Percentiles rank a stretch among this genome's conserved stretches.
Conservation (phyloP, 768 basidiomycete species). For the Mycena belliarum region DNA sequence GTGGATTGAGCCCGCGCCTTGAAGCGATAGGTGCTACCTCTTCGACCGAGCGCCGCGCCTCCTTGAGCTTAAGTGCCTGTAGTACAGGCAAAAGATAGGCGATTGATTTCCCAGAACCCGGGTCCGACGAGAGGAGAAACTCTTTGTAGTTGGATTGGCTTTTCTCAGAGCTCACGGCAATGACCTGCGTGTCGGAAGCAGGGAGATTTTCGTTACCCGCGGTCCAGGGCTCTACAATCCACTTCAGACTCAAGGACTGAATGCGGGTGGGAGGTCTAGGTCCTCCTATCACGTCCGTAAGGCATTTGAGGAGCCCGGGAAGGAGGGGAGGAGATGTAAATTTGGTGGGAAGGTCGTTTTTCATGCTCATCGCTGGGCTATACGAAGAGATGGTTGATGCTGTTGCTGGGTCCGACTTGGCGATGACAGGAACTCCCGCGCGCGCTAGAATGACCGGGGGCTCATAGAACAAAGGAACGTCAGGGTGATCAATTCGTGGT, state of each 20-base stretch:
- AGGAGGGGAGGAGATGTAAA: slow-evolving; percentile 75
- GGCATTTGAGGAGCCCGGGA: slow-evolving; percentile 58
- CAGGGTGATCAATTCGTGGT: background rate
- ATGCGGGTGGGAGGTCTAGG: slow-evolving; percentile 67
- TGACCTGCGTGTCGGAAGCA: background rate
- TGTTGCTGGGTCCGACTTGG: slow-evolving; percentile 15
- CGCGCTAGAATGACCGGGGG: background rate
- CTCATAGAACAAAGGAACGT: slow-evolving; percentile 3
- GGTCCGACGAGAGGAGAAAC: slow-evolving; percentile 82
- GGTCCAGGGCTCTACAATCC: slow-evolving; percentile 45
- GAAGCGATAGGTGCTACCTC: slow-evolving; percentile 13
- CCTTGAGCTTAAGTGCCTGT: slow-evolving; percentile 63
- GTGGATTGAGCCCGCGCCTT: slow-evolving; percentile 54
- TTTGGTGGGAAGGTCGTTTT: slow-evolving; percentile 31
- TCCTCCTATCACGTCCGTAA: slow-evolving; percentile 62
- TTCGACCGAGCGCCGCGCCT: slow-evolving; percentile 7
- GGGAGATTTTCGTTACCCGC: slow-evolving; percentile 6
- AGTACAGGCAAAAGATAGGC: slow-evolving; percentile 87
- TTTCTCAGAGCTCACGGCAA: background rate
- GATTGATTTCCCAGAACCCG: slow-evolving; percentile 89
- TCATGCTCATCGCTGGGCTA: slow-evolving; percentile 16
- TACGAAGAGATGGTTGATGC: slow-evolving; percentile 10
- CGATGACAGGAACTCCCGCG: slow-evolving; percentile 17
- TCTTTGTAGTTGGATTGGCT: slow-evolving; percentile 37
- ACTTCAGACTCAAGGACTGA: slow-evolving; percentile 72